Conservation (phyloP, 352 stramenopile species). For the Phytophthora fragariaefolia region DNA sequence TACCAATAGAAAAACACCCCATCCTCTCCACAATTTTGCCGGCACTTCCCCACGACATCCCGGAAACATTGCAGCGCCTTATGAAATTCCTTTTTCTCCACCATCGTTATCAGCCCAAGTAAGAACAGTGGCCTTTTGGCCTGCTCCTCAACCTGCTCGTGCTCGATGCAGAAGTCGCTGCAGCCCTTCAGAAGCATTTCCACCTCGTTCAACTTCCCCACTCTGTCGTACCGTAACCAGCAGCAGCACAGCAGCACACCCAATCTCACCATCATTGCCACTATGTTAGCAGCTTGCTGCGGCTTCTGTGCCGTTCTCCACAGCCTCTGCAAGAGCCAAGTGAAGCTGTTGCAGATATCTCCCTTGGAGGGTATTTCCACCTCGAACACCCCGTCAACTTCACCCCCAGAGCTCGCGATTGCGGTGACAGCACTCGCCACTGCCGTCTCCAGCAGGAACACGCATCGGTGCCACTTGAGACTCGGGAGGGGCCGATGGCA, state of each 20-base stretch:
- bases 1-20: conserved; percentile 65
- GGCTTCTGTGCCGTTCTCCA: not conserved
- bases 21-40: not conserved
- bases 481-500: conserved; percentile 20
- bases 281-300: conserved; percentile 1
- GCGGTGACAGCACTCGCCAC: conserved; percentile 16
- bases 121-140: conserved; percentile 52
- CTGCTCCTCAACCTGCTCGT: conserved; percentile 3
- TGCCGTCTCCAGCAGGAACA: conserved; percentile 36
- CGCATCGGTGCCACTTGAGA: conserved; percentile 30
- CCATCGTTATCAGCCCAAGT: conserved; percentile 44
- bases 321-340: conserved; percentile 24
- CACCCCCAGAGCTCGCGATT: conserved; percentile 1
- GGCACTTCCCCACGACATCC: conserved; percentile 13
- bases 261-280: conserved; percentile 28
- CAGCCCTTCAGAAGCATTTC: conserved; percentile 35
- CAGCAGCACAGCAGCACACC: conserved; percentile 36
- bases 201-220: conserved; percentile 18
- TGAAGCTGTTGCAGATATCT: conserved; percentile 32
- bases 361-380: conserved; percentile 15
- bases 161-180: conserved; percentile 21
- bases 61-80: conserved; percentile 44
- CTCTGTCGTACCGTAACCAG: conserved; percentile 44
- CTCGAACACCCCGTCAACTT: conserved; percentile 1
- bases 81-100: conserved; percentile 31